Conservation (phyloP, 768 basidiomycete genomes). For the Leccinum longicurvipes region DNA sequence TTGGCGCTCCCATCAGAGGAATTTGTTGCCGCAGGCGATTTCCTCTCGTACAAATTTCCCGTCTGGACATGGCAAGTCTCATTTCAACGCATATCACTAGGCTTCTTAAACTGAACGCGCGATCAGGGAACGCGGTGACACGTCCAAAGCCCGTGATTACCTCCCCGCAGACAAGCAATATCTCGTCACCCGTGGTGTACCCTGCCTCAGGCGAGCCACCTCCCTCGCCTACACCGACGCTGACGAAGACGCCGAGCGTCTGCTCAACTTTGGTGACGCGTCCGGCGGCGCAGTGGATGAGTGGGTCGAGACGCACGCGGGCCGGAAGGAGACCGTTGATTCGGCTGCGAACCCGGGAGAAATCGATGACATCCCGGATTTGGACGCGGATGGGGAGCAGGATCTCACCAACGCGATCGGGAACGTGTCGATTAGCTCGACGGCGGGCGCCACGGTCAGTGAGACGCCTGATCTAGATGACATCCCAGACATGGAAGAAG, state of each 20-base stretch:
- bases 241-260: conserved; percentile 93
- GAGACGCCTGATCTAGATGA: conserved; percentile 94
- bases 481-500: conserved; percentile 99
- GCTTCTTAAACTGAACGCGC: not conserved
- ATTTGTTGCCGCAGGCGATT: conserved; percentile 97
- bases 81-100: not conserved
- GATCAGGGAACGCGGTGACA: conserved; percentile 87
- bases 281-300: conserved; percentile 68
- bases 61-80: conserved; percentile 88
- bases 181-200: conserved; percentile 92
- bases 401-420: conserved; percentile 44
- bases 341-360: conserved; percentile 55
- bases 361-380: conserved; percentile 87
- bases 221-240: conserved; percentile 92
- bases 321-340: conserved; percentile 54
- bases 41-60: conserved; percentile 96
- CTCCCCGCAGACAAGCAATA: conserved; percentile 97
- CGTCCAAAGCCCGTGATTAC: conserved; percentile 83
- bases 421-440: conserved; percentile 41
- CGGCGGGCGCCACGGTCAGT: conserved; percentile 31
- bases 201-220: conserved; percentile 90
- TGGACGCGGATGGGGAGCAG: conserved; percentile 68
- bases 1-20: conserved; percentile 61
- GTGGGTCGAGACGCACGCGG: conserved; percentile 98
- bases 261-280: conserved; percentile 77